Evolutionary conservation across 331 rosid species (phyloP).

Genomic region (Quercus tomentella): DNA sequence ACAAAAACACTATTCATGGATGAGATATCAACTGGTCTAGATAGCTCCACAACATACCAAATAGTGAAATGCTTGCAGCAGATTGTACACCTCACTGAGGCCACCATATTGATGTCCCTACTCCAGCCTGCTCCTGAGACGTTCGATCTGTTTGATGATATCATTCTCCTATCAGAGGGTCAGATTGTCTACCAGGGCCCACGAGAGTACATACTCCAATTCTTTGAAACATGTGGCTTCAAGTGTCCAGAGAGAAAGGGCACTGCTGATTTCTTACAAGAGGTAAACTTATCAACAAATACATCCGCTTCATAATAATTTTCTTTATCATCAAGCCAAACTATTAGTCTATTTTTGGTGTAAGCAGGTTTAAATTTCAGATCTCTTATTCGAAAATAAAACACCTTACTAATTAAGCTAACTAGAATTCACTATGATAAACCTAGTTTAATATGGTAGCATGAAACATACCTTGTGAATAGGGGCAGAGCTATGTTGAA

Average conservation of each 20-base stretch:
- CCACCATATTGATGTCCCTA: conserved; percentile 71
- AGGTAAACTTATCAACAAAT: conserved; percentile 36
- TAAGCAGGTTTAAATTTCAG: no score
- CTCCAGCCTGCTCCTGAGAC: conserved; percentile 98
- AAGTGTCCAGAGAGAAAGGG: conserved; percentile 82
- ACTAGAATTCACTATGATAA: no score
- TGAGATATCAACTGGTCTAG: conserved; percentile 93
- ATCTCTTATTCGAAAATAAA: no score
- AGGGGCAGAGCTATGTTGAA: no score
- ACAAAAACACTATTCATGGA: conserved; percentile 83
- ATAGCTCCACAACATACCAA: conserved; percentile 90
- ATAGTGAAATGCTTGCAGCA: conserved; percentile 88
- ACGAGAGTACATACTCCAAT: conserved; percentile 46
- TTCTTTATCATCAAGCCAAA: no score
- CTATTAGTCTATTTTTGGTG: no score
- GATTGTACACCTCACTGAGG: conserved; percentile 64
- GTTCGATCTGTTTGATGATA: conserved; percentile 78
- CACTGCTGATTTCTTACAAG: conserved; percentile 85
- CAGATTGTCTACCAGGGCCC: conserved; percentile 82
- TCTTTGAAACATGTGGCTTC: conserved; percentile 80
- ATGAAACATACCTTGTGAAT: no score
- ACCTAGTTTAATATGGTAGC: no score
- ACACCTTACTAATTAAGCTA: no score
- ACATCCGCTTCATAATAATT: no score
- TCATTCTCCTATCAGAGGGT: conserved; percentile 67